Evolutionary conservation across 1,284 basidiomycete species (phyloP), one percentile per base, ranked within the genome.

Genomic region (Moesziomyces aphidis): DNA sequence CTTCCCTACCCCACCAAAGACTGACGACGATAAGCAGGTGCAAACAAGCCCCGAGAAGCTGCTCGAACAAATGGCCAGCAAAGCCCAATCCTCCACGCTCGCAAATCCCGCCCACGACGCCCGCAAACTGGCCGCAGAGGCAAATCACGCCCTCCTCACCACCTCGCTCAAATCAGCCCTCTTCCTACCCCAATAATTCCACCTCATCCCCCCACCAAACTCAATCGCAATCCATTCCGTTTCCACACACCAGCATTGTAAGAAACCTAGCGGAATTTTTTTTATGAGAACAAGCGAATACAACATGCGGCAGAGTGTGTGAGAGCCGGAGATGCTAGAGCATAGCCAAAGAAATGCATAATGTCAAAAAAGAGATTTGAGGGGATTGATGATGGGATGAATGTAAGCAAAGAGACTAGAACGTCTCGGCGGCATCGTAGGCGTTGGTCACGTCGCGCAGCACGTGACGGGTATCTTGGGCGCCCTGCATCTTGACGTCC

Each of bases 121-220:
- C 78, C 90, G 89, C 36, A 93, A 92, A 79, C 92, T 97, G 57
- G 90, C 93, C 0, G 88, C 90, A 10, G 94, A 97, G 82, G 92
- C 92, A 0, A 92, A 95, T 78, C 94, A 97, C 78, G 95, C 93
- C 1, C 89, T 97, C 61, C 92, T 95, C 64, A 88, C 93, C 0
- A 94, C 95, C 84, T 90, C 94, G 5, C 88, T 97, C 80, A 97
- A 97, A 84, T 91, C 95, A 73, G 44, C 74, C 8, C 61, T 85
- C 4, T 85, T 85, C 65, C 78, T 42, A 19, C 39, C 39, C 15
- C 39, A 11, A 42, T 42, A 13, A 13, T 2, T 13, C 2, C 36
- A 0, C 13, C 39, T 42, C 26, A 28, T 28, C 26, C 17, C 17
- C 17, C 39, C 39, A 11, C 39, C 17, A n/a, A 19, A 19, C 6